Conservation (phyloP, 495 filamentous ascomycete genomes). For the Aspergillus indologenus region DNA sequence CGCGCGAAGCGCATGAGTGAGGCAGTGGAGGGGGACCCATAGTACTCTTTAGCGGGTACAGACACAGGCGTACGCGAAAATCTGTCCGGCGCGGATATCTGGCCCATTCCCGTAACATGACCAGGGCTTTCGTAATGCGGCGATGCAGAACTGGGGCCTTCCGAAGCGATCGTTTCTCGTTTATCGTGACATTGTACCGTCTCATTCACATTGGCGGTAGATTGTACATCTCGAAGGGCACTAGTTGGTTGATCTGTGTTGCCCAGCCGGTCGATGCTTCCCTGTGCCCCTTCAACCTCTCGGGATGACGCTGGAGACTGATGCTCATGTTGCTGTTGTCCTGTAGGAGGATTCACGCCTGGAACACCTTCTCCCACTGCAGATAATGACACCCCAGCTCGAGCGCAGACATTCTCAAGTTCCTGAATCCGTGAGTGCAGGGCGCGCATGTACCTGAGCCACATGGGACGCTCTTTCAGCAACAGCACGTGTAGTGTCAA, state of each 20-base stretch:
- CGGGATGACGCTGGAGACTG: too few species aligned
- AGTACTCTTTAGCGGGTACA: slow-evolving; percentile 34
- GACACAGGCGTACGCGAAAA: slow-evolving; percentile 18
- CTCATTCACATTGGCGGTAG: too few species aligned
- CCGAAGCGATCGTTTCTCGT: neutral
- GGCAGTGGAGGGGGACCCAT: slow-evolving; percentile 42
- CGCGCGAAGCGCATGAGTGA: slow-evolving; percentile 41
- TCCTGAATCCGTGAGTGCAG: slow-evolving; percentile 38
- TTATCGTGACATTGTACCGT: slow-evolving; percentile 3
- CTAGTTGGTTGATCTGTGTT: too few species aligned
- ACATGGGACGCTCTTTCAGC: too few species aligned
- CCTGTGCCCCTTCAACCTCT: too few species aligned
- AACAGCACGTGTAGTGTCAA: too few species aligned
- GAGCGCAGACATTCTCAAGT: slow-evolving; percentile 33
- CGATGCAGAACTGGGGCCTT: slow-evolving; percentile 7
- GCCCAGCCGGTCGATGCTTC: too few species aligned
- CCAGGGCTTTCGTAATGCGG: slow-evolving; percentile 4
- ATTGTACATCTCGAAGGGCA: too few species aligned
- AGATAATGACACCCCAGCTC: slow-evolving; percentile 28
- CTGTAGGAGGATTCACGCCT: too few species aligned
- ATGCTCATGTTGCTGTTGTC: too few species aligned
- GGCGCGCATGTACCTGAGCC: slow-evolving; percentile 33
- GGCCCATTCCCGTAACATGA: slow-evolving; percentile 37
- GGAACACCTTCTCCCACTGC: too few species aligned
- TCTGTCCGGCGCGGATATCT: slow-evolving; percentile 27